Base-by-base conservation (phyloP, 2,329 filamentous ascomycete genomes). In the Beauveria medogensis region DNA sequence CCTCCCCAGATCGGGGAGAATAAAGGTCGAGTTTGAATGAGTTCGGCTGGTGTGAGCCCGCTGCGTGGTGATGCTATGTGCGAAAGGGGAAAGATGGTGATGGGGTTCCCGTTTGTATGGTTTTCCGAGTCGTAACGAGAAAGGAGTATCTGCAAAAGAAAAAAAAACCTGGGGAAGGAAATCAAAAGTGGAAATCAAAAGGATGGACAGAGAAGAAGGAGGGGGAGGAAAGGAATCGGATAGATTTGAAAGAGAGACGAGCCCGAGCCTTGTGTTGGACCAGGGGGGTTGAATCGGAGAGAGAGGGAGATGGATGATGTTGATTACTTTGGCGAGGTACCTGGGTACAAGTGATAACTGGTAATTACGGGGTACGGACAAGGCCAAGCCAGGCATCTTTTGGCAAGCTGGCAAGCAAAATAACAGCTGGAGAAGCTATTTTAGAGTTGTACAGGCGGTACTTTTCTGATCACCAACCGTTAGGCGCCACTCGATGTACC, bases 171-270 rank as follows among this genome's bases (percentile, higher is more conserved):
- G 55, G 55, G 55, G 44, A 57, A 57, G 14, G 41, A 41, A 22
- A 44, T 24, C 14, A 50, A 58, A 51, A 58, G 55, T 51, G 46
- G 47, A 43, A 51, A 58, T 58, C 12, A 40, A 51, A 51, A 51
- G 47, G 24, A 51, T 58, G 46, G 18, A 41, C 48, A 30, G 9
- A 51, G 34, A 50, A 16, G 40, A 51, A 51, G 34, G 24, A 34
- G 55, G 37, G 47, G 47, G 43, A 58, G 55, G 47, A 43, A 51
- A 50, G 55, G 55, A 47, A 51, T 50, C 47, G 55, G 47, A 51
- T 51, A 51, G 46, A 50, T 58, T 50, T 58, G 34, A 50, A 58
- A 43, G 46, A 58, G 46, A 51, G 55, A 47, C 46, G 55, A 58
- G 34, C 46, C 41, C 24, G 55, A 51, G 24, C 46, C 34, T 46